These are phyloP conservation scores for Leishmania martiniquensis DNA, from an alignment of 208 protist species.

Conservation along the genomic window DNA sequence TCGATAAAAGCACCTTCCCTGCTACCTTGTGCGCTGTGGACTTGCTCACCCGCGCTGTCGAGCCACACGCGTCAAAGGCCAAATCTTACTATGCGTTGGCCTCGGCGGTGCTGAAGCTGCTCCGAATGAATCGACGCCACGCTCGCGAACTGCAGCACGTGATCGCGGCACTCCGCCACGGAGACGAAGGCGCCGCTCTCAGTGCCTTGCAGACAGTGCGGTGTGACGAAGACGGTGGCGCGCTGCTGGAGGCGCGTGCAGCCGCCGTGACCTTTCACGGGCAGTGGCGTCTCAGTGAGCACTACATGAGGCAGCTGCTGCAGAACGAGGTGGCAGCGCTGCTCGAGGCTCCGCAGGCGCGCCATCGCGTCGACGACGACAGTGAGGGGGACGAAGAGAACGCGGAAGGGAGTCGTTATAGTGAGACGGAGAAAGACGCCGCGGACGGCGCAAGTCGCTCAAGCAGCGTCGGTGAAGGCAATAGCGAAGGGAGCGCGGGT, in stretches of 20 bases:
- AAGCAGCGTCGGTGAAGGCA: conserved; percentile 2
- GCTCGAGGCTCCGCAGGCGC: conserved; percentile 17
- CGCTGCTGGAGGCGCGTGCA: neutral
- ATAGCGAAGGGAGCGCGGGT: conserved; percentile 11
- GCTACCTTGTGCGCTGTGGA: conserved; percentile 49
- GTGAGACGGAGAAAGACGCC: neutral
- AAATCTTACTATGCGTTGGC: conserved; percentile 74
- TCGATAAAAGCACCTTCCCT: conserved; percentile 63
- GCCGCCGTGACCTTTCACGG: conserved; percentile 28
- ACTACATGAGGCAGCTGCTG: conserved; percentile 55
- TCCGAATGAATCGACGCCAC: conserved; percentile 38
- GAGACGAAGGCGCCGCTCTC: neutral
- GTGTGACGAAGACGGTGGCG: neutral
- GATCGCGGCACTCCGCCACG: conserved; percentile 15
- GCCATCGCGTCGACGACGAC: conserved; percentile 8
- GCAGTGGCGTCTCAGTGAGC: conserved; percentile 47
- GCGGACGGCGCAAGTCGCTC: neutral
- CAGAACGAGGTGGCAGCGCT: conserved; percentile 35
- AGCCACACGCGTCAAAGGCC: conserved; percentile 54
- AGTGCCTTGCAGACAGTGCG: neutral
- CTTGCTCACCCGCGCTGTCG: conserved; percentile 58
- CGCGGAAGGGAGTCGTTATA: conserved; percentile 2
- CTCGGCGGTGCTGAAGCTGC: conserved; percentile 63
- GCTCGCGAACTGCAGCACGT: conserved; percentile 18
- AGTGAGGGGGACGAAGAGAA: conserved; percentile 29